A percentile compares a stretch with the other conserved stretches of the same genome.
These are phyloP conservation scores for Mucor ambiguus DNA, from an alignment of 371 early-diverging fungal species.

Conservation along the genomic window DNA sequence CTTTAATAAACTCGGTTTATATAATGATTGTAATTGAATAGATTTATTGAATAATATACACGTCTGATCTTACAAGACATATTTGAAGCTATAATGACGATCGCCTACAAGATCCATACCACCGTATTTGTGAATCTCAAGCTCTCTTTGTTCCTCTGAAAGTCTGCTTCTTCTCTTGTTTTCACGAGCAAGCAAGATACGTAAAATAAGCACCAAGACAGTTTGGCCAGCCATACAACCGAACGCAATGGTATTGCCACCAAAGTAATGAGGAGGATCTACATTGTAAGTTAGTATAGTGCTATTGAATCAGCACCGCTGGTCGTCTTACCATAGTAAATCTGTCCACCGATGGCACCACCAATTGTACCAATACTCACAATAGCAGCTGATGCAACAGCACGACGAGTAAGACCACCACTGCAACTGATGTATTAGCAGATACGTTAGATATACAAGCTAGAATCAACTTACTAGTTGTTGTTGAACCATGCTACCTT, in stretches of 20 bases:
- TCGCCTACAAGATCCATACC: slow-evolving; percentile 52
- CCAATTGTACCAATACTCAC: slow-evolving; percentile 42
- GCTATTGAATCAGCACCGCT: neutral
- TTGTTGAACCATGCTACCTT: slow-evolving; percentile 45
- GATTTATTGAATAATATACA: neutral
- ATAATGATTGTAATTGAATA: neutral
- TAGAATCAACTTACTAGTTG: slow-evolving; percentile 27
- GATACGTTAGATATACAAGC: neutral
- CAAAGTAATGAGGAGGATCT: slow-evolving; percentile 33
- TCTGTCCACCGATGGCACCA: slow-evolving; percentile 43
- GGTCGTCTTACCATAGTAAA: slow-evolving; percentile 31
- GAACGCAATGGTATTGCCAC: slow-evolving; percentile 34
- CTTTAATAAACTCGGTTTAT: neutral
- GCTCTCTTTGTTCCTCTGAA: slow-evolving; percentile 28
- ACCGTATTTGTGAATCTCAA: slow-evolving; percentile 37
- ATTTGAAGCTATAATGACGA: slow-evolving; percentile 37
- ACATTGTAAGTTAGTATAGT: neutral
- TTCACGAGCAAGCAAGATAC: slow-evolving; percentile 27
- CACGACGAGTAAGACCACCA: slow-evolving; percentile 42
- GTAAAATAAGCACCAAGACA: slow-evolving; percentile 19
- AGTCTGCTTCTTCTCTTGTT: slow-evolving; percentile 35
- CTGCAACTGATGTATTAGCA: slow-evolving; percentile 3
- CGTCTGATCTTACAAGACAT: slow-evolving; percentile 19
- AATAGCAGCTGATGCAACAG: slow-evolving; percentile 42
- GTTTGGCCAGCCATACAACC: slow-evolving; percentile 35